Evolutionary conservation across 1,284 basidiomycete genomes (phyloP), one percentile per base, ranked within the genome.

Genomic region (Anthracocystis setariae): DNA sequence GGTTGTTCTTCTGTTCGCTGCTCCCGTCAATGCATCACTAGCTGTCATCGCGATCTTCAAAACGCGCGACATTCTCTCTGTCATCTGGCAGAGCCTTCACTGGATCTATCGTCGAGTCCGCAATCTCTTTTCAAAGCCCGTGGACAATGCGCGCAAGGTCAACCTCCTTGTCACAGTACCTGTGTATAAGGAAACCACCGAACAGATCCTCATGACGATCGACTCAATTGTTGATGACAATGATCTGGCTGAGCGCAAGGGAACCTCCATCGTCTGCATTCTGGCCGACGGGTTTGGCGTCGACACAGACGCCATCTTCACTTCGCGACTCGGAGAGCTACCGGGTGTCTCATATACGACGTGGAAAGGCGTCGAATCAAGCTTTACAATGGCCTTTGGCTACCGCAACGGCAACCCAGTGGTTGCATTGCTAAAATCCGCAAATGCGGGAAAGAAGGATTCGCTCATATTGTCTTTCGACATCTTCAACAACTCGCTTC

Each of bases 401-500:
- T 55, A 44, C 17, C 42, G 63, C 9, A 47, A 47, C 44, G 57
- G 57, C 8, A 27, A 40, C 17, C 63, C 57, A 5, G 60, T 60
- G 32, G 52, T 66, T 51, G 60, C 60, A 25, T 56, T 66, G 5
- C 56, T 56, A 24, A 66, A 66, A 18, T 52, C 56, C 44, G 60
- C 60, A 45, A 66, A 66, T 23, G 63, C 63, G 8, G 63, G 57
- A 23, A 66, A 66, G 52, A 66, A 66, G 45, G 63, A 66, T 23
- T 66, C 63, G 42, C 57, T 66, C 56, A 66, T 60, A 39, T 66
- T 66, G 25, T 56, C 63, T 3, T 66, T 66, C 15, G 63, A 66
- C 39, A 51, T 66, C 17, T 66, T 66, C 44, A 66, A 66, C 63
- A 58, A 50, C 50, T 52, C 60, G 12, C n/a, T n/a, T n/a, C 60